phyloP scores from a whole-genome alignment of 495 filamentous ascomycete genomes.

The Podospora appendiculata region DNA sequence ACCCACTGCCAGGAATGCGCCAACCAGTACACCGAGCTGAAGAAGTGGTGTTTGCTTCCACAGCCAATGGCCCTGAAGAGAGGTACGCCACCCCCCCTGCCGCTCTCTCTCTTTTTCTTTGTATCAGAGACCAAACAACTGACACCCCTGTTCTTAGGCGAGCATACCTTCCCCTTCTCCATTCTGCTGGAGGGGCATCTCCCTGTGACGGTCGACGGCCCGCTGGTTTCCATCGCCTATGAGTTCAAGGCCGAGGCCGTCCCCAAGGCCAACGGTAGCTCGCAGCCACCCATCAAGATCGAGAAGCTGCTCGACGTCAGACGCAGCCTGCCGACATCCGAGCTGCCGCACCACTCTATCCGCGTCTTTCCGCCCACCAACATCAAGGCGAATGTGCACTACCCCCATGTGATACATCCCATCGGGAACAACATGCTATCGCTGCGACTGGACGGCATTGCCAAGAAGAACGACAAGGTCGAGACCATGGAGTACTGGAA shows the following conservation, averaged over 20 bases:
- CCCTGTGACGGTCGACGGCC: constrained; percentile 70
- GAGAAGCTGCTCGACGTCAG: constrained; percentile 59
- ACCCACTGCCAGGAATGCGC: constrained; percentile 70
- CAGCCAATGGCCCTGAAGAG: constrained; percentile 55
- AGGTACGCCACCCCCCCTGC: constrained; percentile 33
- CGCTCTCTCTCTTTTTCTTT: not conserved
- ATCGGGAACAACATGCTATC: constrained; percentile 74
- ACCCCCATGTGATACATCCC: constrained; percentile 78
- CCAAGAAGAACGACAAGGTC: constrained; percentile 49
- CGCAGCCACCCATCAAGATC: constrained; percentile 43
- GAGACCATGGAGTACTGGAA: constrained; percentile 64
- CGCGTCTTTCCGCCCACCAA: constrained; percentile 96
- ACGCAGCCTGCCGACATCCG: constrained; percentile 57
- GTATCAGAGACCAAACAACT: constrained; percentile 3
- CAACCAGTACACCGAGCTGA: constrained; percentile 59
- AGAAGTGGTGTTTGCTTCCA: constrained; percentile 69
- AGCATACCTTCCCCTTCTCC: constrained; percentile 85
- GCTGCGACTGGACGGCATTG: constrained; percentile 73
- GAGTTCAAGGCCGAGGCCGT: constrained; percentile 67
- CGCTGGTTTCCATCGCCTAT: constrained; percentile 70
- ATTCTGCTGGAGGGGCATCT: constrained; percentile 80
- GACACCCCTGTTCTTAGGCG: constrained; percentile 25
- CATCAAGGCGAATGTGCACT: constrained; percentile 71
- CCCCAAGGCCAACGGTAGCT: constrained; percentile 38
- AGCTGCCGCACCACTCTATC: constrained; percentile 66